These are phyloP conservation scores for Wickerhamomyces silvicola DNA, from an alignment of 805 yeast genomes.

Conservation along the genomic window DNA sequence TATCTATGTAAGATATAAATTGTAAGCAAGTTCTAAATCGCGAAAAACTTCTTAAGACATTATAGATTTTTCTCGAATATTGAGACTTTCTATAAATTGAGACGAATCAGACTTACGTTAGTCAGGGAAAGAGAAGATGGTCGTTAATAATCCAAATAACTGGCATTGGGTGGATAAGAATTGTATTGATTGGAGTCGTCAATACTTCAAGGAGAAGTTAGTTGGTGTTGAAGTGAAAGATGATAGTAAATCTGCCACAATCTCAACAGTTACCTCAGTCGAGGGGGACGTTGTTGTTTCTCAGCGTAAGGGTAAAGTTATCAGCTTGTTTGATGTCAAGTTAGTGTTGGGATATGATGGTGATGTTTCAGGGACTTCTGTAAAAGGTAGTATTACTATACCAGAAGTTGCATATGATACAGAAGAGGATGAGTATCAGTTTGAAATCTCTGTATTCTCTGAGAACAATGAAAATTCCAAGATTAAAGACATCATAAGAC, in stretches of 20 bases:
- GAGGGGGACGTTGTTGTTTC: conserved; percentile 97
- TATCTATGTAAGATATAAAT: too few species aligned
- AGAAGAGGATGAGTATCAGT: conserved; percentile 78
- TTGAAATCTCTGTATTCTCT: conserved; percentile 60
- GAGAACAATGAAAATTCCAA: conserved; percentile 47
- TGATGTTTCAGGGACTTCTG: conserved; percentile 31
- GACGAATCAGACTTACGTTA: neutral
- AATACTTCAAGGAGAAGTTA: conserved; percentile 61
- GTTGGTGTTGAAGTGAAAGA: conserved; percentile 34
- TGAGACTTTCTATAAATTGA: neutral
- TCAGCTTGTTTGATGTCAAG: conserved; percentile 80
- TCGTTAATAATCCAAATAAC: conserved; percentile 92
- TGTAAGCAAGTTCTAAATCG: too few species aligned
- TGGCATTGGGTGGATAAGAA: conserved; percentile 99
- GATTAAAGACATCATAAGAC: conserved; percentile 43
- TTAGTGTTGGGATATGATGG: conserved; percentile 58
- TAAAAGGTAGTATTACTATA: conserved; percentile 67
- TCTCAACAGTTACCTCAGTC: conserved; percentile 35
- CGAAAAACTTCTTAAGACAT: too few species aligned
- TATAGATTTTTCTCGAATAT: conserved; percentile 1
- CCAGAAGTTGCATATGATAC: conserved; percentile 96
- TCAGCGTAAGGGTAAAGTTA: conserved; percentile 95
- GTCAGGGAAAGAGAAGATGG: conserved; percentile 44
- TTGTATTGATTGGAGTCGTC: conserved; percentile 86
- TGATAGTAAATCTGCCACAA: conserved; percentile 25